Conservation (phyloP, 495 filamentous ascomycete genomes). For the Schizothecium vesticola region DNA sequence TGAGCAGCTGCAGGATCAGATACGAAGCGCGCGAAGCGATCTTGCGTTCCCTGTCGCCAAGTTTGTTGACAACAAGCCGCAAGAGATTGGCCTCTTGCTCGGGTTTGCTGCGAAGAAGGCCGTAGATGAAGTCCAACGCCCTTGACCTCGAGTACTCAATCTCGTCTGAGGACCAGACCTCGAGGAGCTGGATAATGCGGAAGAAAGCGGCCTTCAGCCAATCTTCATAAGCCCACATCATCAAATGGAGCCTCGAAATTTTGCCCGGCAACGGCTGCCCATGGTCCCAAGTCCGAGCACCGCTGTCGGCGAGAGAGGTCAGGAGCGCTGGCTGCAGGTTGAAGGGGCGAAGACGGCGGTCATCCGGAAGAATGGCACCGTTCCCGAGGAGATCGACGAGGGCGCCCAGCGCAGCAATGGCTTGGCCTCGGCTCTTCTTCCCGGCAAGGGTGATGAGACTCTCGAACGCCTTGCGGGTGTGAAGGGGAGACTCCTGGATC, state of each 20-base stretch:
- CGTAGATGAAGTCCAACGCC: slow-evolving; percentile 81
- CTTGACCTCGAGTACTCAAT: slow-evolving; percentile 83
- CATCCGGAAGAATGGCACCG: slow-evolving; percentile 73
- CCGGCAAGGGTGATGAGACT: slow-evolving; percentile 70
- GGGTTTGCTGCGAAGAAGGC: slow-evolving; percentile 88
- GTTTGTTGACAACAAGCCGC: slow-evolving; percentile 87
- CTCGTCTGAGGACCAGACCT: slow-evolving; percentile 88
- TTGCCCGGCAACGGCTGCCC: slow-evolving; percentile 62
- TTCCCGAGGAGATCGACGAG: slow-evolving; percentile 90
- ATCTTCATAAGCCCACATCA: slow-evolving; percentile 90
- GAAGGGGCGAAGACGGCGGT: slow-evolving; percentile 76
- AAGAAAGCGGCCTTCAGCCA: slow-evolving; percentile 91
- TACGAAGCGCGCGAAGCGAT: slow-evolving; percentile 89
- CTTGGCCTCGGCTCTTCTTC: slow-evolving; percentile 89
- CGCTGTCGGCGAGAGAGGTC: slow-evolving; percentile 55
- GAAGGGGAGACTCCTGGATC: slow-evolving; percentile 90
- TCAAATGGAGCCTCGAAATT: slow-evolving; percentile 66
- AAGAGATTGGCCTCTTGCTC: slow-evolving; percentile 95
- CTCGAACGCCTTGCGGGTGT: slow-evolving; percentile 84
- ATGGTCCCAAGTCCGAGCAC: slow-evolving; percentile 54
- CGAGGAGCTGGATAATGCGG: slow-evolving; percentile 81
- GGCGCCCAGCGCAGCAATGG: slow-evolving; percentile 83
- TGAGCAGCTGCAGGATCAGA: slow-evolving; percentile 82
- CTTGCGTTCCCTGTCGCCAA: slow-evolving; percentile 89
- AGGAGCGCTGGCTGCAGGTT: slow-evolving; percentile 72